Evolutionary conservation across 768 basidiomycete genomes (phyloP), one percentile per base, ranked within the genome.

Genomic region (Pulveroboletus sp.): DNA sequence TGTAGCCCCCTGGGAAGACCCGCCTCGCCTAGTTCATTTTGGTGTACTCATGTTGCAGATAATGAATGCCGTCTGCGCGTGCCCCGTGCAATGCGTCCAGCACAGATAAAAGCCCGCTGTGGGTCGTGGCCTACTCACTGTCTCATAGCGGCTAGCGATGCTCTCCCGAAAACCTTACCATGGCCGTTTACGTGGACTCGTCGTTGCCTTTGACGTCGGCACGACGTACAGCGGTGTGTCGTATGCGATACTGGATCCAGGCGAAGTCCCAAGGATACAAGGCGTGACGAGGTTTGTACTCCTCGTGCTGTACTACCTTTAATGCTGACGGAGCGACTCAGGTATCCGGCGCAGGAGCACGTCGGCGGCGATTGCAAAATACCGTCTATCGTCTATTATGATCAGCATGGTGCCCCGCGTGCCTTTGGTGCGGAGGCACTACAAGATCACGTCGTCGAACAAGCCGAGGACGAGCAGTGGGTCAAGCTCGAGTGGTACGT

Each of bases 361-460:
- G 68, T 69, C 19, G 70, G 70, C 45, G 74, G 74, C 5, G 72
- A 73, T 43, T 72, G 69, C 42, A 78, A 78, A 57, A 75, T 78
- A 45, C 78, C 77, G 5, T 73, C 74, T 21, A 67, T 78, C 43
- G 50, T 78, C 12, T 79, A 72, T 55, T 79, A 79, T 48, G 72
- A 75, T 47, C 53, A 64, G 29, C 52, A 58, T 8, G 76, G 76
- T 1, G 53, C 54, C 0, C 66, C 74, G 16, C 64, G 67, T 41
- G 73, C 75, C 6, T 68, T 72, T 27, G 76, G 76, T 19, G 76
- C 76, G 13, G 77, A 78, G 57, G 71, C 77, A 2, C 59, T 68
- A 20, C 64, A 65, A 13, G 71, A 76, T 24, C 68, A 68, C 25
- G 63, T 75, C 25, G 56, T 65, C 4, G 69, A 72, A 36, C 60